Evolutionary conservation across 495 filamentous ascomycete genomes (phyloP), one percentile per base, ranked within the genome.

Genomic region (Penicillium manginii): DNA sequence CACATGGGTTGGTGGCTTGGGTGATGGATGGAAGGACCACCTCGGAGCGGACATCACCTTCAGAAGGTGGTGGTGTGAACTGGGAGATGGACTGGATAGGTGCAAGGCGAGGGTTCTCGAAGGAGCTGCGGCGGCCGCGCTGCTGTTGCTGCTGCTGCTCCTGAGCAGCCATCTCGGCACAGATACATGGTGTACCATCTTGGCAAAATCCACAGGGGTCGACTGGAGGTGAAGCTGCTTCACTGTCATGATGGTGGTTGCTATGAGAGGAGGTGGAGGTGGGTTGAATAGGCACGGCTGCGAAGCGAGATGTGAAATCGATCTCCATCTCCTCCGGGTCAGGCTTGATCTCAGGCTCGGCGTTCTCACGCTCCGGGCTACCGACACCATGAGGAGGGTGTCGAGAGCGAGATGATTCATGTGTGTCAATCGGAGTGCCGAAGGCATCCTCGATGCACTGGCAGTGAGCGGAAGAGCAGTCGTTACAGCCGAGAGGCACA

Each of bases 131-230:
- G 37, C 63, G 65, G 40, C 62, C 64, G 15, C 70, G 72, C 49
- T 78, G 65, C 53, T 78, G 70, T 50, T 78, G 65, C 54, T 78
- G 70, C 50, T 78, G 65, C 54, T 78, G 70, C 52, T 72, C 75
- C 60, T 79, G 75, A 4, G 80, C 78, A 9, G 84, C 82, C 67
- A 90, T 81, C 54, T 93, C 90, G 26, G 88, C 90, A 69, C 91
- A 96, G 55, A 93, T 84, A 66, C 91, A 96, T 62, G 90, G 88
- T 1, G 87, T 91, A 15, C 90, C 90, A 52, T 93, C 89, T 62
- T 86, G 82, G 70, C 91, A 96, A 76, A 96, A 96, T n/a, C 91
- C 91, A 64, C 91, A 96, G 10, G 86, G 83, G 50, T 94, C 91
- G 23, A 77, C 72, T 14, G 73, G 70, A 1, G 76, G 71, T n/a